Conservation (phyloP, 345 rosid genomes). For the Eucalyptus pauciflora region DNA sequence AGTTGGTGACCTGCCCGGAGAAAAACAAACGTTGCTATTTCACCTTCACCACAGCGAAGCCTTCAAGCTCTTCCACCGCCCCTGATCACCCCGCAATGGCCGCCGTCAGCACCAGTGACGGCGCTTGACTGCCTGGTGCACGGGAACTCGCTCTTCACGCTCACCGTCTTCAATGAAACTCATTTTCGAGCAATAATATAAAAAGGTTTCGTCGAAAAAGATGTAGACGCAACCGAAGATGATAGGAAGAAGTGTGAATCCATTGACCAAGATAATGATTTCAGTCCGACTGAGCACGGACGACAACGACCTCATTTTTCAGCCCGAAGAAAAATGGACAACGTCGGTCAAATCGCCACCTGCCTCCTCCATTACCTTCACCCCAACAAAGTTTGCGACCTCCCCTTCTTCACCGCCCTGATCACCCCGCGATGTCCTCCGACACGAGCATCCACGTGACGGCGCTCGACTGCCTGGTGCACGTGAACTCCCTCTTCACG, state of each 20-base stretch:
- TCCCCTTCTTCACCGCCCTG: neutral
- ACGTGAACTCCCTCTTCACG: neutral
- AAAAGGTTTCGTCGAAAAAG: no score
- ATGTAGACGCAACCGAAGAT: no score
- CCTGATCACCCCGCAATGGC: neutral
- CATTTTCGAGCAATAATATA: no score
- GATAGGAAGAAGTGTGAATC: no score
- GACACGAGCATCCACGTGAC: neutral
- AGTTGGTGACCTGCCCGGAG: neutral
- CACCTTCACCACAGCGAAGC: neutral
- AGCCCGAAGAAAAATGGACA: neutral
- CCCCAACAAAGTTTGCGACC: neutral
- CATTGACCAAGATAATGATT: neutral
- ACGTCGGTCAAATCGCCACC: neutral
- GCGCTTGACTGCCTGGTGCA: no score
- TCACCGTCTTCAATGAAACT: no score
- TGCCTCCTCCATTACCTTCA: neutral
- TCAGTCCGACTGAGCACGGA: neutral
- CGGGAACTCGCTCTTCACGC: no score
- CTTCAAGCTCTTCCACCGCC: neutral
- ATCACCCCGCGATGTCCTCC: neutral
- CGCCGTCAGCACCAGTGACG: no score
- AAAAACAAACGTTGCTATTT: neutral
- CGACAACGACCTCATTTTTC: neutral
- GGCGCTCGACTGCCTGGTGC: neutral